Evolutionary conservation across 2,329 filamentous ascomycete species (phyloP).

Genomic region (Metarhizium rileyi): DNA sequence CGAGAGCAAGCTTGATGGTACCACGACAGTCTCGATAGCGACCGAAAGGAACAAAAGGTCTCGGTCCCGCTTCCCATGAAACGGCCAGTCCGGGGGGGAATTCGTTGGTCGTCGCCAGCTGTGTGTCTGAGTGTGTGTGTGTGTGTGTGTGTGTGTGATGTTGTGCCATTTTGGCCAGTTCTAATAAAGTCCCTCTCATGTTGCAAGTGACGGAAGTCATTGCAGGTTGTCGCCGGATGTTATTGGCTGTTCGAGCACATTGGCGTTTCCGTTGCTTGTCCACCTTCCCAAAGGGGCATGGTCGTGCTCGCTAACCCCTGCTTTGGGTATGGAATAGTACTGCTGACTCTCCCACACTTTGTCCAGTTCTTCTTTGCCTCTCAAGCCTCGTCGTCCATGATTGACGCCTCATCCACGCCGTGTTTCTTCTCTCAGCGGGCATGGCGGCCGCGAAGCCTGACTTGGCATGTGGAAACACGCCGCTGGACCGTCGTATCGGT

Average conservation of each 20-base stretch:
- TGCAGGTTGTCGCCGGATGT: background rate
- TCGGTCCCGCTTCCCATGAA: background rate
- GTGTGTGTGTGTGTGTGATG: too few species aligned
- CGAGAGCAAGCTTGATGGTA: too few species aligned
- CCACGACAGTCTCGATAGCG: too few species aligned
- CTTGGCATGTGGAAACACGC: too few species aligned
- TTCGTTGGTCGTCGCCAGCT: background rate
- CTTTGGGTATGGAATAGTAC: background rate
- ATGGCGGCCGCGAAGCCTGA: too few species aligned
- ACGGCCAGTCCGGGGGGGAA: constrained; percentile 2
- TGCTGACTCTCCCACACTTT: background rate
- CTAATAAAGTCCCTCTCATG: background rate
- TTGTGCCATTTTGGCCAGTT: background rate
- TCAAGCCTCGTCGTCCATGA: background rate
- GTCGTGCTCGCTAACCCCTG: background rate
- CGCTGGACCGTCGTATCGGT: too few species aligned
- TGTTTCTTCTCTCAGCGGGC: background rate
- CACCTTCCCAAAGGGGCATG: constrained; percentile 2
- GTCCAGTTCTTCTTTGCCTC: background rate
- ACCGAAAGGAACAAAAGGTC: too few species aligned
- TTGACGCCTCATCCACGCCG: background rate
- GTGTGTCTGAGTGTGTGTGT: background rate
- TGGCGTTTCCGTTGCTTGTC: background rate
- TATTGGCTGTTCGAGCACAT: background rate
- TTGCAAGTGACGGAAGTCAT: background rate